A percentile compares a stretch with the other conserved stretches of the same genome.
Evolutionary conservation across 495 filamentous ascomycete species (phyloP).

Genomic region (Platismatia glauca): DNA sequence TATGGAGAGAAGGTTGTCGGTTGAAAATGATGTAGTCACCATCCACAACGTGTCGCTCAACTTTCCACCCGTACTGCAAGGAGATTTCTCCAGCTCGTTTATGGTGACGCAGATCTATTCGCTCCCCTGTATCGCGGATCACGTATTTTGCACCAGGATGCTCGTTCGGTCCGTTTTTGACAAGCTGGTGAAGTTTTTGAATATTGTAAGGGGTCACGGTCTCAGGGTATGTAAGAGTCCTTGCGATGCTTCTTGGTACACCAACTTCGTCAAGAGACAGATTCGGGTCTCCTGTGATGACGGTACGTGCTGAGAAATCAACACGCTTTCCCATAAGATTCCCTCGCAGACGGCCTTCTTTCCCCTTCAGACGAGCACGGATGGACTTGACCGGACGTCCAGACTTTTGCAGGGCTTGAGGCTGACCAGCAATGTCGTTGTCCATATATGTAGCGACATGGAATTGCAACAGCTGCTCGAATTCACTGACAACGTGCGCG

Average conservation of each 20-base stretch:
- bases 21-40: slow-evolving; percentile 99
- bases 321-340: slow-evolving; percentile 99
- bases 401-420: slow-evolving; percentile 92
- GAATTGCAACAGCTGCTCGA: slow-evolving; percentile 87
- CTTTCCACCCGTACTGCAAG: slow-evolving; percentile 94
- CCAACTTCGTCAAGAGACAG: slow-evolving; percentile 93
- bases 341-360: slow-evolving; percentile 92
- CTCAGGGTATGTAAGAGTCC: slow-evolving; percentile 88
- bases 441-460: slow-evolving; percentile 99
- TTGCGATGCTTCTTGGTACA: slow-evolving; percentile 81
- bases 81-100: slow-evolving; percentile 72
- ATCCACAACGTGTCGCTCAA: slow-evolving; percentile 90
- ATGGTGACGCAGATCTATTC: slow-evolving; percentile 89
- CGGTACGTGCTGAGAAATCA: slow-evolving; percentile 97
- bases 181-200: slow-evolving; percentile 73
- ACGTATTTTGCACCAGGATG: slow-evolving; percentile 95
- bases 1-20: slow-evolving; percentile 95
- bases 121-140: slow-evolving; percentile 79
- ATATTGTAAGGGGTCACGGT: slow-evolving; percentile 99
- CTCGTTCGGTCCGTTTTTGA: slow-evolving; percentile 85
- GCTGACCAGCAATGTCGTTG: slow-evolving; percentile 94
- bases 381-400: slow-evolving; percentile 94
- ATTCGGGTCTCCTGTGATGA: slow-evolving; percentile 97
- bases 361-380: slow-evolving; percentile 92
- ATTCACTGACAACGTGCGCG: slow-evolving; percentile 78